A percentile compares a stretch with the other conserved stretches of the same genome.
phyloP scores from a whole-genome alignment of 306 rosid species.

The Rosa persica region DNA sequence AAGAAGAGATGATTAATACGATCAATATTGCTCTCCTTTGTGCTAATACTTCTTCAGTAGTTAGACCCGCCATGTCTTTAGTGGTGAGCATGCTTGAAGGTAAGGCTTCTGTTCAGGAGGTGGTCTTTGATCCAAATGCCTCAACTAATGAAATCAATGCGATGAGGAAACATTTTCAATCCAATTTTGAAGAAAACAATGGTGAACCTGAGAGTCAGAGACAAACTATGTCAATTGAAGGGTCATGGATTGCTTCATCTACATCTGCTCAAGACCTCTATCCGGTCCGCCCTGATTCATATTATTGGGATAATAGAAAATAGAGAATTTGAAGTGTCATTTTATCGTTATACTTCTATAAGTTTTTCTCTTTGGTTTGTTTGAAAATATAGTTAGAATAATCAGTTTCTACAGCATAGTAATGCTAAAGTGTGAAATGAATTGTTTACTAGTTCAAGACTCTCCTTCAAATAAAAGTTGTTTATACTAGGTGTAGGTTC shows the following conservation, averaged over 20 bases:
- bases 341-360: too few relatives aligned
- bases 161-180: slow-evolving; percentile 9
- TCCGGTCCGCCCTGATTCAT: slow-evolving; percentile 28
- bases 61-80: slow-evolving; percentile 43
- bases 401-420: too few relatives aligned
- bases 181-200: not conserved
- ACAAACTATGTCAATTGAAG: slow-evolving; percentile 9
- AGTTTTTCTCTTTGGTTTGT: too few relatives aligned
- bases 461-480: too few relatives aligned
- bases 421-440: too few relatives aligned
- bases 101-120: slow-evolving; percentile 16
- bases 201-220: not conserved
- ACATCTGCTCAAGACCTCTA: slow-evolving; percentile 3
- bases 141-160: not conserved
- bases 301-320: slow-evolving; percentile 15
- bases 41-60: slow-evolving; percentile 29
- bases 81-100: slow-evolving; percentile 40
- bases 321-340: not conserved
- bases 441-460: too few relatives aligned
- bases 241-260: slow-evolving; percentile 18
- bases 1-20: slow-evolving; percentile 35
- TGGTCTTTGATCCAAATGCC: slow-evolving; percentile 10
- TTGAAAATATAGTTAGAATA: too few relatives aligned
- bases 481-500: too few relatives aligned
- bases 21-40: slow-evolving; percentile 43